These are phyloP conservation scores for Candida piceae DNA, from an alignment of 805 yeast genomes.

Conservation along the genomic window DNA sequence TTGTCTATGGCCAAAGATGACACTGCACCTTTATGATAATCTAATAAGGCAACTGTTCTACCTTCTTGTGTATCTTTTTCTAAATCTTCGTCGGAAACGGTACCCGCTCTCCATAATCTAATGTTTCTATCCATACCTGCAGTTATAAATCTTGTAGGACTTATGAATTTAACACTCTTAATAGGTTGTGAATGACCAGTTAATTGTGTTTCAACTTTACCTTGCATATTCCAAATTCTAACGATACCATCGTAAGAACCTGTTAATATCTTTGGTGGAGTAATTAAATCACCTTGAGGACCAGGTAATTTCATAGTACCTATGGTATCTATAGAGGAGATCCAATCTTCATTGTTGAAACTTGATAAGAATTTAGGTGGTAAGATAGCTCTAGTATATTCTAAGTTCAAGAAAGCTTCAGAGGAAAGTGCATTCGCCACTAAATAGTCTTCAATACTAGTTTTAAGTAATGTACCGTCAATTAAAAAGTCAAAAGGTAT, in stretches of 20 bases:
- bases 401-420: conserved; percentile 75
- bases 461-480: conserved; percentile 75
- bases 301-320: conserved; percentile 29
- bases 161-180: conserved; percentile 74
- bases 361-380: conserved; percentile 93
- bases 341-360: conserved; percentile 93
- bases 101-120: conserved; percentile 77
- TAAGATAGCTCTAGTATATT: conserved; percentile 85
- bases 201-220: conserved; percentile 72
- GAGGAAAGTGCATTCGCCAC: conserved; percentile 70
- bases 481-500: conserved; percentile 91
- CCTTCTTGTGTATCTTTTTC: conserved; percentile 46
- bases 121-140: conserved; percentile 87
- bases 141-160: conserved; percentile 69
- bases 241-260: conserved; percentile 96
- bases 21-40: conserved; percentile 89
- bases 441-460: conserved; percentile 76
- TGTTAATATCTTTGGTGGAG: conserved; percentile 61
- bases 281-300: conserved; percentile 21
- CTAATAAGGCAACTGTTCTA: conserved; percentile 76
- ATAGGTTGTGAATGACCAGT: conserved; percentile 88
- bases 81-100: conserved; percentile 38
- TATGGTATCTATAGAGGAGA: conserved; percentile 62
- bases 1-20: conserved; percentile 61
- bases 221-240: conserved; percentile 79